Conservation (phyloP, 768 basidiomycete genomes). For the Suillus weaverae region DNA sequence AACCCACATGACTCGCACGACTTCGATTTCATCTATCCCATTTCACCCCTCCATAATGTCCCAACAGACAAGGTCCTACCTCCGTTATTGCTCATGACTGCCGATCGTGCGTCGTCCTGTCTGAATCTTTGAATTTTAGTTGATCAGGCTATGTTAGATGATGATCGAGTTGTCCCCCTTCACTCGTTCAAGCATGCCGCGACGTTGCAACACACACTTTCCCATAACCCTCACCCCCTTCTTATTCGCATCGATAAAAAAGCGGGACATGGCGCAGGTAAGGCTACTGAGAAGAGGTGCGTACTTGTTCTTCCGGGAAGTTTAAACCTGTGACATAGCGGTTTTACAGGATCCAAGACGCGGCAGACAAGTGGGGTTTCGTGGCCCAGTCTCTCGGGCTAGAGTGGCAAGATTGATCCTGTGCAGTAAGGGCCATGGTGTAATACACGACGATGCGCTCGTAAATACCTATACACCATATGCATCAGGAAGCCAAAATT, state of each 20-base stretch:
- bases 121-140: neutral
- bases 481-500: neutral
- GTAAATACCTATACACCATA: neutral
- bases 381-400: constrained; percentile 65
- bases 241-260: constrained; percentile 79
- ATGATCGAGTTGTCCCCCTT: constrained; percentile 84
- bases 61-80: constrained; percentile 60
- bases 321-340: neutral
- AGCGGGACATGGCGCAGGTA: constrained; percentile 79
- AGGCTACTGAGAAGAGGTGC: constrained; percentile 69
- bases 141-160: constrained; percentile 46
- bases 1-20: constrained; percentile 71
- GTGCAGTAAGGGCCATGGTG: neutral
- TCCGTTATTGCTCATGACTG: constrained; percentile 75
- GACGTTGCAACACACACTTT: constrained; percentile 64
- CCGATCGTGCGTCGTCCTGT: constrained; percentile 59
- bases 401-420: constrained; percentile 32
- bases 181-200: constrained; percentile 86
- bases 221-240: constrained; percentile 70
- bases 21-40: constrained; percentile 81
- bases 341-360: constrained; percentile 63
- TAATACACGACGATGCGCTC: neutral
- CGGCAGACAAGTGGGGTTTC: constrained; percentile 77
- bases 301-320: constrained; percentile 8
- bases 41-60: constrained; percentile 84